Conservation (phyloP, 1,139 yeast genomes). For the Arxiozyma heterogenica region DNA sequence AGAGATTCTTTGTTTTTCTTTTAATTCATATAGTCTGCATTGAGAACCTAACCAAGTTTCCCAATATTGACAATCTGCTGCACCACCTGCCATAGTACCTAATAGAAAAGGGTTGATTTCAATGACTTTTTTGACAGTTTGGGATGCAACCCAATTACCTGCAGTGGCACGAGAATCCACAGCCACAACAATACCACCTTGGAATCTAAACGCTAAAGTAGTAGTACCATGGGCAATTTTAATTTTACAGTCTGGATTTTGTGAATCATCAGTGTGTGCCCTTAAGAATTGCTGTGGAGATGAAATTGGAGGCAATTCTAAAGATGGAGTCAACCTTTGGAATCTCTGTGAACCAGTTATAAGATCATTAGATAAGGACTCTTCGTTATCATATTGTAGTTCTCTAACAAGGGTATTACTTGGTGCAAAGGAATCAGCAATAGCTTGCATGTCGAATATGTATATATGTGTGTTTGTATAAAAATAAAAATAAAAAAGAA, state of each 20-base stretch:
- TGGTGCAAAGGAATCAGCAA: conserved; percentile 23
- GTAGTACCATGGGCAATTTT: conserved; percentile 99
- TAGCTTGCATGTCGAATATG: conserved; percentile 23
- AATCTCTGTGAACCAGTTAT: conserved; percentile 25
- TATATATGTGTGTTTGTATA: not conserved
- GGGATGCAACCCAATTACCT: conserved; percentile 97
- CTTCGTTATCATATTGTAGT: conserved; percentile 25
- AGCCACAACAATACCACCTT: conserved; percentile 93
- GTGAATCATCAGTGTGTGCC: conserved; percentile 94
- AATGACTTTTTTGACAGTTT: conserved; percentile 93
- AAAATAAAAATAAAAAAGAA: too few relatives aligned
- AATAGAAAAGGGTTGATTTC: conserved; percentile 89
- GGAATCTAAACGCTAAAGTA: conserved; percentile 88
- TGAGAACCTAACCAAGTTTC: conserved; percentile 98
- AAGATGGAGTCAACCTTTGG: conserved; percentile 45
- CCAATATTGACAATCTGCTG: conserved; percentile 99
- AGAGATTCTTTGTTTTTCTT: conserved; percentile 88
- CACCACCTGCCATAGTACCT: conserved; percentile 99
- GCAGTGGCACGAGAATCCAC: conserved; percentile 99
- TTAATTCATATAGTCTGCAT: conserved; percentile 87
- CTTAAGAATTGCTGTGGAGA: conserved; percentile 90
- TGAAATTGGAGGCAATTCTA: conserved; percentile 74
- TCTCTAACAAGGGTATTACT: conserved; percentile 19
- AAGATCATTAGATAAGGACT: conserved; percentile 33
- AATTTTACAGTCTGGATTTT: conserved; percentile 88